Conservation (phyloP, 768 basidiomycete species). For the Boletus insuetus region DNA sequence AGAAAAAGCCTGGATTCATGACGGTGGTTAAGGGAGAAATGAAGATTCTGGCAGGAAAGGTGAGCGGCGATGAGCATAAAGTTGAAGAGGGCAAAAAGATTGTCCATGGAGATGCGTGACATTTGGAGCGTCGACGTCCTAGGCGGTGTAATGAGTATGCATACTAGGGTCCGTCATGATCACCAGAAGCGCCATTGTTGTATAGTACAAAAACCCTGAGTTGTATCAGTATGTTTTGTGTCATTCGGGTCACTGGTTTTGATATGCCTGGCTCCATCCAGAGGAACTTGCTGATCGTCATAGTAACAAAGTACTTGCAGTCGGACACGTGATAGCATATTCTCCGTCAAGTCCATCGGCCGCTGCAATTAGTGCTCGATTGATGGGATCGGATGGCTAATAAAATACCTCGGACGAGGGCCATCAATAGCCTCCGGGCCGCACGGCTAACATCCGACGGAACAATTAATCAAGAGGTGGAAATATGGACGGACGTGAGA, state of each 20-base stretch:
- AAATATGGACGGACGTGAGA: too few relatives aligned
- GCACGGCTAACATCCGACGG: too few relatives aligned
- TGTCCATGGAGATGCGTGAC: constrained; percentile 25
- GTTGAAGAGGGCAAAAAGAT: constrained; percentile 29
- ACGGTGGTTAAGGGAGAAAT: constrained; percentile 34
- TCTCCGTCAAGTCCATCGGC: too few relatives aligned
- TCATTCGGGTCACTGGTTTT: not conserved
- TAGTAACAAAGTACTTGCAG: too few relatives aligned
- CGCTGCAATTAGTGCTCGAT: too few relatives aligned
- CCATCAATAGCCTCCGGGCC: too few relatives aligned
- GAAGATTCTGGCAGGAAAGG: constrained; percentile 31
- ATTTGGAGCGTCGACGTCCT: not conserved
- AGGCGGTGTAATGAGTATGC: not conserved
- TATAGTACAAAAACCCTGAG: constrained; percentile 4
- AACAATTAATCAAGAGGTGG: too few relatives aligned
- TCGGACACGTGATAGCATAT: too few relatives aligned
- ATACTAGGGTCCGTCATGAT: not conserved
- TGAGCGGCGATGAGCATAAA: constrained; percentile 28
- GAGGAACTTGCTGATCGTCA: too few relatives aligned
- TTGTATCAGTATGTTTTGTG: constrained; percentile 2
- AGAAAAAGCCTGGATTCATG: constrained; percentile 28
- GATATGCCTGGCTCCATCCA: too few relatives aligned
- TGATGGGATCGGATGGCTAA: too few relatives aligned
- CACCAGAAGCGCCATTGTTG: not conserved
- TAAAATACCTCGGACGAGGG: too few relatives aligned